Percentiles rank a stretch among this genome's conserved stretches.
phyloP scores from a whole-genome alignment of 164 flowering plant species.

The Dillenia suffruticosa region DNA sequence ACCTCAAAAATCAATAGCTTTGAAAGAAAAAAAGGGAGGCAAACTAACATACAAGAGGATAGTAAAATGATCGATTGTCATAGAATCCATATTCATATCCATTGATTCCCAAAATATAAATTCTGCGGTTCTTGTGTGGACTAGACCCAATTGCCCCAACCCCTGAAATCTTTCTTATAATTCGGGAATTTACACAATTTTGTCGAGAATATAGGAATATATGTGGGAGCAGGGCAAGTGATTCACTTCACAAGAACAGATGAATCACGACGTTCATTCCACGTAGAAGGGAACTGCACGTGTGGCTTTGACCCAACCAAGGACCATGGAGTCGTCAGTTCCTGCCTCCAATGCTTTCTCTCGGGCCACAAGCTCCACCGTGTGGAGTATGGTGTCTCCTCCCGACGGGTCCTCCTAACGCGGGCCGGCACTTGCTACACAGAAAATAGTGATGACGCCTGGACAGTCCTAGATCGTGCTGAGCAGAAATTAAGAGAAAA shows the following conservation, averaged over 20 bases:
- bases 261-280: not conserved
- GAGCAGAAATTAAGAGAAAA: not conserved
- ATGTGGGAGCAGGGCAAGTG: not conserved
- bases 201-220: not conserved
- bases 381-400: not conserved
- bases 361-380: not conserved
- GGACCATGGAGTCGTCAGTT: not conserved
- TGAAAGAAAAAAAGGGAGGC: too few species aligned
- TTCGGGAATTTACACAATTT: not conserved
- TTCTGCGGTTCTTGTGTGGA: too few species aligned
- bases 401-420: not conserved
- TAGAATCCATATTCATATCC: too few species aligned
- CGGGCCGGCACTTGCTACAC: not conserved
- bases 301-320: not conserved
- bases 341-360: not conserved
- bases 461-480: not conserved
- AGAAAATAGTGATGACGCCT: not conserved
- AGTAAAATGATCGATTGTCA: too few species aligned
- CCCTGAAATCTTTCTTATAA: too few species aligned
- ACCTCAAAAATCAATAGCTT: too few species aligned
- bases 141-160: too few species aligned
- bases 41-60: too few species aligned
- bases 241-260: not conserved
- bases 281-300: not conserved
- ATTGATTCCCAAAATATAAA: too few species aligned